Base-by-base conservation (phyloP, 2,329 filamentous ascomycete species). In the Penicillium sp. region DNA sequence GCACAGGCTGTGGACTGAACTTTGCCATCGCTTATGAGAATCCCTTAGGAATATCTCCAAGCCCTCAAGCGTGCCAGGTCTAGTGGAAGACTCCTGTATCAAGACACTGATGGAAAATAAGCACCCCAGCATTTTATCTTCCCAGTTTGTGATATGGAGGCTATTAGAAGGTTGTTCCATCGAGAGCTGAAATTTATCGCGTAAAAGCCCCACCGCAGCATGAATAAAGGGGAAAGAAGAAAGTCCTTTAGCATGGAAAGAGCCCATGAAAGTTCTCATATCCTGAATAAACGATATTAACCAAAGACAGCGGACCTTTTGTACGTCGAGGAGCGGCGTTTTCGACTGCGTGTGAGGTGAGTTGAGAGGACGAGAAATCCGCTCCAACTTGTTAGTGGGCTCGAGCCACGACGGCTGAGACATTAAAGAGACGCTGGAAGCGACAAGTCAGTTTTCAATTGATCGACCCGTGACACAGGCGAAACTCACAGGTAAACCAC, bases 261-360 rank as follows among this genome's bases (percentile, higher is more conserved):
- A 59, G 19, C 62, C 59, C 62, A 66, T 67, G n/a, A 68, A 59
- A 1, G 60, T 67, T 24, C 66, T 54, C 64, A 68, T 66, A 44
- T 68, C 66, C 48, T 68, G 66, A 8, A 68, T 63, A 18, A 68
- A 68, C 23, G 66, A 68, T 44, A 68, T 64, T 21, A 68, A 49
- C 66, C 66, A 68, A 29, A 69, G 54, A 40, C 64, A 68, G 46
- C 66, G 63, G 33, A 69, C 51, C 19, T 64, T 65, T 8, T 67
- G 65, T 14, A 67, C 10, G 18, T 68, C 65, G 6, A 59, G 21
- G 31, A 53, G 58, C 1, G 33, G 33, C 13, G 37, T 13, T 18
- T 39, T 36, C 34, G 50, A 47, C 13, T 18, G 39, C 31, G 21
- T 9, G 11, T 21, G 29, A 26, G 36, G 23, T 50, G 24, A 54